These are phyloP conservation scores for Cenococcum geophilum DNA, from an alignment of 495 filamentous ascomycete species.

Conservation along the genomic window DNA sequence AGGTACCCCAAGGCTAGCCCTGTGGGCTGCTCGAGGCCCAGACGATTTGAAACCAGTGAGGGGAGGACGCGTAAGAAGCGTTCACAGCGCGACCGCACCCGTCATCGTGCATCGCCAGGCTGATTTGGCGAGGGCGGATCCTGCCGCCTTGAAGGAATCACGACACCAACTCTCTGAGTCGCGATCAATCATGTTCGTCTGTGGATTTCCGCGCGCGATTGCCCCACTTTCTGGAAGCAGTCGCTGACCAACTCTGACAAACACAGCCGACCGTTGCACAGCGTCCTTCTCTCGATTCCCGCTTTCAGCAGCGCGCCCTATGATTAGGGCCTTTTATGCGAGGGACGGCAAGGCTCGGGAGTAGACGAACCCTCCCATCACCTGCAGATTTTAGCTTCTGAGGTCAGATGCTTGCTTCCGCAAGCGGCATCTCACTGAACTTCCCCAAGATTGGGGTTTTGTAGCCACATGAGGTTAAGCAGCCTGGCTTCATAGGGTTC, in stretches of 20 bases:
- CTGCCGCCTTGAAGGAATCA: too few relatives aligned
- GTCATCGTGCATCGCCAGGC: slow-evolving; percentile 1
- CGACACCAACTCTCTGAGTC: too few relatives aligned
- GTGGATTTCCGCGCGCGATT: too few relatives aligned
- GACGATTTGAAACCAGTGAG: slow-evolving; percentile 16
- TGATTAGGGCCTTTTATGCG: neutral
- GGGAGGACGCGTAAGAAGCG: slow-evolving; percentile 11
- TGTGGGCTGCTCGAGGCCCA: slow-evolving; percentile 21
- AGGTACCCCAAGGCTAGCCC: slow-evolving; percentile 10
- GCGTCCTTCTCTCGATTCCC: neutral
- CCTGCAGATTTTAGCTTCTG: slow-evolving; percentile 2
- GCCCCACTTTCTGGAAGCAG: too few relatives aligned
- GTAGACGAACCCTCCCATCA: neutral
- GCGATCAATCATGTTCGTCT: too few relatives aligned
- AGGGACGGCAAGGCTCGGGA: neutral
- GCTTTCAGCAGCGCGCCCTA: neutral
- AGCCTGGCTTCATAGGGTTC: neutral
- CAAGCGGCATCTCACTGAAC: neutral
- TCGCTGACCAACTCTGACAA: neutral
- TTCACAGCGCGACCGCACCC: neutral
- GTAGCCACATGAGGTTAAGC: neutral
- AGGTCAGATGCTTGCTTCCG: neutral
- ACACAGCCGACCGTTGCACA: neutral
- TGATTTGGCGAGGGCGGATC: too few relatives aligned
- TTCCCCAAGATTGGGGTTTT: neutral